phyloP scores from a whole-genome alignment of 495 filamentous ascomycete genomes.

The Talaromyces liani region DNA sequence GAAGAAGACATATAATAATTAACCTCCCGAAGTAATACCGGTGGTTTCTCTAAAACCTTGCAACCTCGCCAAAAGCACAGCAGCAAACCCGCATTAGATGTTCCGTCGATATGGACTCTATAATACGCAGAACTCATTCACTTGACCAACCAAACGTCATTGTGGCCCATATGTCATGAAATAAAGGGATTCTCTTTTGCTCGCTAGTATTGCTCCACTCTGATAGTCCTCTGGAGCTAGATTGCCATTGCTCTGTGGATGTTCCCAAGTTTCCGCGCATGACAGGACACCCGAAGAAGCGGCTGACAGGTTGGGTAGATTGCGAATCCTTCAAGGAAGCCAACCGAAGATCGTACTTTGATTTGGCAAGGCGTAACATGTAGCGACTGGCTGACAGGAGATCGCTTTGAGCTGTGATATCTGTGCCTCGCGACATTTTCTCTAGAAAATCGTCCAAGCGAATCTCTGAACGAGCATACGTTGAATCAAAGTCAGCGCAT shows the following conservation, averaged over 20 bases:
- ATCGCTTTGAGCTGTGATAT: constrained; percentile 1
- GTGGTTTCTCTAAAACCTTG: background rate
- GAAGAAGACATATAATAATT: background rate
- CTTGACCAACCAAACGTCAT: constrained; percentile 1
- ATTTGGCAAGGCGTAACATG: constrained; percentile 4
- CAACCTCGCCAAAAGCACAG: background rate
- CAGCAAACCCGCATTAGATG: background rate
- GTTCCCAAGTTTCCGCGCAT: background rate
- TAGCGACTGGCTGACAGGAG: constrained; percentile 3
- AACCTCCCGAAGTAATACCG: background rate
- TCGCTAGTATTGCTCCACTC: background rate
- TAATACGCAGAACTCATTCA: background rate
- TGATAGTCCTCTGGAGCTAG: background rate
- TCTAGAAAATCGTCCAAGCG: background rate
- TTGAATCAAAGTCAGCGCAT: constrained; percentile 3
- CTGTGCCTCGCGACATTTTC: constrained; percentile 6
- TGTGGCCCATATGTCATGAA: constrained; percentile 2
- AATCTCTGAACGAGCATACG: constrained; percentile 6
- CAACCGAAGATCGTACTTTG: constrained; percentile 7
- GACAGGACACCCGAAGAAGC: constrained; percentile 5
- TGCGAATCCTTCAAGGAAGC: background rate
- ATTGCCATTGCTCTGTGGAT: background rate
- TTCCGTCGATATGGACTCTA: background rate
- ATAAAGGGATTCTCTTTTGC: background rate
- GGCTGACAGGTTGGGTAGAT: background rate